Conservation (phyloP, 352 stramenopile species). For the Phytophthora quininea region DNA sequence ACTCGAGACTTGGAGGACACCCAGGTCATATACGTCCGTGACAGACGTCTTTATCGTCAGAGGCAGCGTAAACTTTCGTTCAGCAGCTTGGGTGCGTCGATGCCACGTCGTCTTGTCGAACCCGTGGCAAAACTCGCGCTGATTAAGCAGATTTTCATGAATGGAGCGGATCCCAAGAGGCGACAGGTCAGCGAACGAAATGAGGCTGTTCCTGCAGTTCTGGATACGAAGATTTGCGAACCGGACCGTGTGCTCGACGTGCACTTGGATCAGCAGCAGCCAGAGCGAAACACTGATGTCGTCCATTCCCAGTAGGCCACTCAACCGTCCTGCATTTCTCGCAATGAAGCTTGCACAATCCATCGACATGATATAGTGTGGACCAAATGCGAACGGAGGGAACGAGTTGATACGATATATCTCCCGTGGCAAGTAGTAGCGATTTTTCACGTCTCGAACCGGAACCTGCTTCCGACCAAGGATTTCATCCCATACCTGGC, state of each 20-base stretch:
- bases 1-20: conserved; percentile 20
- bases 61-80: conserved; percentile 6
- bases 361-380: conserved; percentile 57
- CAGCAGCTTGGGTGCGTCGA: conserved; percentile 9
- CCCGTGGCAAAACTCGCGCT: conserved; percentile 17
- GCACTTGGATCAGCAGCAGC: conserved; percentile 60
- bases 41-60: conserved; percentile 33
- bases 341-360: conserved; percentile 55
- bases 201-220: conserved; percentile 33
- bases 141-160: conserved; percentile 42
- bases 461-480: conserved; percentile 24
- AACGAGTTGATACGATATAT: conserved; percentile 36
- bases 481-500: conserved; percentile 27
- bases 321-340: conserved; percentile 32
- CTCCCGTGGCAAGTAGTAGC: conserved; percentile 42
- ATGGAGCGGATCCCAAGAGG: conserved; percentile 44
- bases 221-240: conserved; percentile 20
- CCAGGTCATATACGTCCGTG: conserved; percentile 6
- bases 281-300: conserved; percentile 67
- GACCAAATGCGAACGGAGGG: conserved; percentile 49
- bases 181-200: conserved; percentile 60
- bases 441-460: conserved; percentile 26
- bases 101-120: conserved; percentile 40
- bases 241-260: conserved; percentile 24
- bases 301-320: conserved; percentile 44